Conservation (phyloP, 2,329 filamentous ascomycete genomes). For the Celoporthe dispersa region DNA sequence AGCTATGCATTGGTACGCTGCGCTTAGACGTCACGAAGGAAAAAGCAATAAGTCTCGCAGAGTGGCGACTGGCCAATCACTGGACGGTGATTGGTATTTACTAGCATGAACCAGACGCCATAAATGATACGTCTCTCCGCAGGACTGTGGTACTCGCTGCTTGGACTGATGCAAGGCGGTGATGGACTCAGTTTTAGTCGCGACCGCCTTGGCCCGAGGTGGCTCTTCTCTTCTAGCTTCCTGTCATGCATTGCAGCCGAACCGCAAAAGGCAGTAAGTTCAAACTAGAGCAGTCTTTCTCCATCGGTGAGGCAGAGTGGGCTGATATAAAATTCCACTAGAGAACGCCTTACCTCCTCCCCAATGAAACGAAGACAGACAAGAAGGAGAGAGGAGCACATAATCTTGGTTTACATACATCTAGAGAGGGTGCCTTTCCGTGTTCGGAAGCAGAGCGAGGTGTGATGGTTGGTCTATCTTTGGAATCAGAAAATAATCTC, state of each 20-base stretch:
- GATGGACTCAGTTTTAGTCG: background rate
- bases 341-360: background rate
- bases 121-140: background rate
- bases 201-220: background rate
- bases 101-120: background rate
- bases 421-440: background rate
- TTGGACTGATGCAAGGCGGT: background rate
- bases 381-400: background rate
- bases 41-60: background rate
- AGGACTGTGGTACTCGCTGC: background rate
- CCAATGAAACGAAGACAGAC: background rate
- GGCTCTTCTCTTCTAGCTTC: background rate
- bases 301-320: background rate
- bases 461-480: background rate
- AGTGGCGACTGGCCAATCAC: background rate
- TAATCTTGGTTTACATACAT: background rate
- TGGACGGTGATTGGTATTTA: background rate
- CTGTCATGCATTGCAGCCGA: background rate
- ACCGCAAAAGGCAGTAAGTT: background rate
- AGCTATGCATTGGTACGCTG: background rate
- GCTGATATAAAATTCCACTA: background rate
- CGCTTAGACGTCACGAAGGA: background rate
- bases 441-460: background rate
- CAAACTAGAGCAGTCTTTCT: background rate
- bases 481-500: background rate